Evolutionary conservation across 2,329 filamentous ascomycete genomes (phyloP).

Genomic region (Fusarium longipes): DNA sequence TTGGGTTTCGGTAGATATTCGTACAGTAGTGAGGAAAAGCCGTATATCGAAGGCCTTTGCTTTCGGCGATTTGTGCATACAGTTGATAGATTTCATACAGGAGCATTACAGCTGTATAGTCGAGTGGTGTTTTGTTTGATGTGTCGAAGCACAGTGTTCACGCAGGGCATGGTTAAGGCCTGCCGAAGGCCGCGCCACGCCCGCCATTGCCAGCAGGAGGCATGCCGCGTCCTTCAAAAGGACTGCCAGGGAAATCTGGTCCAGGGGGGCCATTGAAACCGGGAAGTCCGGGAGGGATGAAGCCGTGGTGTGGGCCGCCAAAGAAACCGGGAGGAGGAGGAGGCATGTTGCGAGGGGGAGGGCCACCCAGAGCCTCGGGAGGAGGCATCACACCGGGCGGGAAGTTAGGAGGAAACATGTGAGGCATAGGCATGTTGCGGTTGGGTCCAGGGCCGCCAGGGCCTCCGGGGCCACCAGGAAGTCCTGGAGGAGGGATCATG

Average conservation of each 20-base stretch:
- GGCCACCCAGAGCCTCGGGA: constrained; percentile 61
- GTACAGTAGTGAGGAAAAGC: constrained; percentile 32
- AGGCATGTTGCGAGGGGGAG: constrained; percentile 65
- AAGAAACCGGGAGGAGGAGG: constrained; percentile 70
- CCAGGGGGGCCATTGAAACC: constrained; percentile 65
- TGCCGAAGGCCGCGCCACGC: constrained; percentile 51
- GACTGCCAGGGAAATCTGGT: constrained; percentile 59
- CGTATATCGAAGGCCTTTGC: background rate
- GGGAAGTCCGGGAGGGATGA: constrained; percentile 66
- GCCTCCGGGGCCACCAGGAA: constrained; percentile 49
- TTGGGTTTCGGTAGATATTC: constrained; percentile 31
- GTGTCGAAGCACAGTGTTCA: constrained; percentile 6
- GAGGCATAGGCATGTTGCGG: constrained; percentile 62
- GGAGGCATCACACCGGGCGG: constrained; percentile 61
- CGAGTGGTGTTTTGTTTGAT: background rate
- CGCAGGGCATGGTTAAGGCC: constrained; percentile 39
- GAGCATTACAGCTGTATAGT: constrained; percentile 13
- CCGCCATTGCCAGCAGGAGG: constrained; percentile 59
- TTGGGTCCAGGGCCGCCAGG: constrained; percentile 44
- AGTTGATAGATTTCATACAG: constrained; percentile 41
- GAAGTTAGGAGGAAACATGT: constrained; percentile 72
- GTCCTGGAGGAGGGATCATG: constrained; percentile 71
- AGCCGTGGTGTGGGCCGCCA: constrained; percentile 62
- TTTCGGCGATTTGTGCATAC: constrained; percentile 28
- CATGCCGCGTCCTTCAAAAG: constrained; percentile 67